phyloP scores from a whole-genome alignment of 192 early-diverging fungal species.

The Backusella westeae region DNA sequence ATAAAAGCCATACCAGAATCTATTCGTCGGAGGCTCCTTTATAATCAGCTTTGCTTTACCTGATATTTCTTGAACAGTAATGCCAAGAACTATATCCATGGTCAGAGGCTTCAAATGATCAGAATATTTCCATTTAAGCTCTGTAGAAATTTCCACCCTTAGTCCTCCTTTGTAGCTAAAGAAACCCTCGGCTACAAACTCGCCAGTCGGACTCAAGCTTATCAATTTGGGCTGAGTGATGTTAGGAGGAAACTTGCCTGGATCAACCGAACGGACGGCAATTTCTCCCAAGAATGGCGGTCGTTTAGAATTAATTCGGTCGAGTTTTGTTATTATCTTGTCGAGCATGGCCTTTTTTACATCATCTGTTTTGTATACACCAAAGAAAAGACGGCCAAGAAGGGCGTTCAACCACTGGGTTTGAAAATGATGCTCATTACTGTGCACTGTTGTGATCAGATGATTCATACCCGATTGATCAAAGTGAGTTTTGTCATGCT shows the following conservation, averaged over 20 bases:
- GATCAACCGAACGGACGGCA: slow-evolving; percentile 71
- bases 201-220: slow-evolving; percentile 64
- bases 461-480: slow-evolving; percentile 47
- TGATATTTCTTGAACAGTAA: slow-evolving; percentile 69
- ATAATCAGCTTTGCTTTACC: slow-evolving; percentile 81
- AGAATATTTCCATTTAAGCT: slow-evolving; percentile 38
- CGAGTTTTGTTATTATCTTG: slow-evolving; percentile 65
- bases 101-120: slow-evolving; percentile 57
- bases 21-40: slow-evolving; percentile 79
- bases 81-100: slow-evolving; percentile 76
- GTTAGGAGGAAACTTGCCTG: slow-evolving; percentile 78
- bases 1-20: slow-evolving; percentile 89
- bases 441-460: slow-evolving; percentile 48
- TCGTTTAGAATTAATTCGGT: slow-evolving; percentile 61
- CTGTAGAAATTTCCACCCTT: slow-evolving; percentile 72
- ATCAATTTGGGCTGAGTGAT: slow-evolving; percentile 77
- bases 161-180: slow-evolving; percentile 82
- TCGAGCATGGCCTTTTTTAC: slow-evolving; percentile 61
- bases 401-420: slow-evolving; percentile 86
- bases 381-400: slow-evolving; percentile 78
- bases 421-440: slow-evolving; percentile 57
- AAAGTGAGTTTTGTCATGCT: slow-evolving; percentile 42
- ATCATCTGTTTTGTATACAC: slow-evolving; percentile 63
- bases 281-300: slow-evolving; percentile 82
- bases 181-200: slow-evolving; percentile 73